Conservation (phyloP, 2,329 filamentous ascomycete species). For the Aspergillus carbonarius region DNA sequence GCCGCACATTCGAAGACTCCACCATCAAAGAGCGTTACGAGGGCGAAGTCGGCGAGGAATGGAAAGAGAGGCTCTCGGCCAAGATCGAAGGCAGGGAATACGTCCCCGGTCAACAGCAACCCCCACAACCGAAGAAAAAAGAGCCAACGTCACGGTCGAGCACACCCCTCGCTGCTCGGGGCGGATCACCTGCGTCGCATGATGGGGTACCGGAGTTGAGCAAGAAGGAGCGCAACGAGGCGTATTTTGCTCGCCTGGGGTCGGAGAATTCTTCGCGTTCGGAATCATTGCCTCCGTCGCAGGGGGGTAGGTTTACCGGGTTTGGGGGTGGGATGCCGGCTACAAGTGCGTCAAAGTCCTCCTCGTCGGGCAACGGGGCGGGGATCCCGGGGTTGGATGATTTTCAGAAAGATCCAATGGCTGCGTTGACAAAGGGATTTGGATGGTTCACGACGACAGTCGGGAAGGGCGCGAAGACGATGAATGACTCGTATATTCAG, state of each 20-base stretch:
- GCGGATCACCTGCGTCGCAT: slow-evolving; percentile 25
- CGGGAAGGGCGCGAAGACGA: slow-evolving; percentile 82
- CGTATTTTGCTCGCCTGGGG: slow-evolving; percentile 85
- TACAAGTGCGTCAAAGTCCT: slow-evolving; percentile 36
- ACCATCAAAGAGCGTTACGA: slow-evolving; percentile 90
- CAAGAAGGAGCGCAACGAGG: slow-evolving; percentile 70
- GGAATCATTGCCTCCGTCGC: slow-evolving; percentile 74
- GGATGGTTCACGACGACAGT: slow-evolving; percentile 91
- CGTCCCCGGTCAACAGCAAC: slow-evolving; percentile 66
- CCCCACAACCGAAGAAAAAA: slow-evolving; percentile 35
- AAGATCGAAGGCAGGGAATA: slow-evolving; percentile 89
- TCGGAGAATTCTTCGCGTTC: slow-evolving; percentile 76
- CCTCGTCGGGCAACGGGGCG: background rate
- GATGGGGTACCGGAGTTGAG: slow-evolving; percentile 42
- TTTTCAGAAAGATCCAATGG: slow-evolving; percentile 86
- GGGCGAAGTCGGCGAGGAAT: slow-evolving; percentile 88
- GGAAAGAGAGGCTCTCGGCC: slow-evolving; percentile 82
- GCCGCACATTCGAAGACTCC: slow-evolving; percentile 76
- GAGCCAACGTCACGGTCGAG: slow-evolving; percentile 30
- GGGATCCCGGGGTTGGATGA: slow-evolving; percentile 71
- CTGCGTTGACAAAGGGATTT: slow-evolving; percentile 84
- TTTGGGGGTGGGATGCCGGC: slow-evolving; percentile 77
- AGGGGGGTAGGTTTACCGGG: slow-evolving; percentile 88
- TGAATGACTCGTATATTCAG: slow-evolving; percentile 89
- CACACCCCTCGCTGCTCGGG: slow-evolving; percentile 25